A percentile compares a stretch with the other conserved stretches of the same genome.
phyloP scores from a whole-genome alignment of 441 rosid species.

The Populus hybrid region DNA sequence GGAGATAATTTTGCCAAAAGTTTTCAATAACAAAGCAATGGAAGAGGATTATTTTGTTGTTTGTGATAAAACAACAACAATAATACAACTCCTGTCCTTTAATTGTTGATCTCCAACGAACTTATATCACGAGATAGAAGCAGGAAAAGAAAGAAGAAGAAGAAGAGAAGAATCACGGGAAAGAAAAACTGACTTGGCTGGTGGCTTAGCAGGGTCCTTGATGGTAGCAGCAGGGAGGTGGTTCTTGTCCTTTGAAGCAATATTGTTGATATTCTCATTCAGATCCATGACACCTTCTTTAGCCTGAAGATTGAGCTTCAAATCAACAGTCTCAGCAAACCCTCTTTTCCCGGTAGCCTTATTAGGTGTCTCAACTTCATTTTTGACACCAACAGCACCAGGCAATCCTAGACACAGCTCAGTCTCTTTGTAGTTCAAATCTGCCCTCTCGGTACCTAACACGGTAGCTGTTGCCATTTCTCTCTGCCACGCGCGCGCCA shows the following conservation, averaged over 20 bases:
- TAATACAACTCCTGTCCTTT: neutral
- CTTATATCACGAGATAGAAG: neutral
- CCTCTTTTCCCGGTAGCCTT: slow-evolving; percentile 69
- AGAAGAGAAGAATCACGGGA: neutral
- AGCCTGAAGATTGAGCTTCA: slow-evolving; percentile 72
- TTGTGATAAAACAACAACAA: neutral
- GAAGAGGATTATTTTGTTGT: neutral
- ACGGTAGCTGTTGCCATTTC: slow-evolving; percentile 23
- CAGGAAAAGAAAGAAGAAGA: neutral
- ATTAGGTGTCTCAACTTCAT: slow-evolving; percentile 38
- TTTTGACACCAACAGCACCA: slow-evolving; percentile 51
- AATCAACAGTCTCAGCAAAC: slow-evolving; percentile 76
- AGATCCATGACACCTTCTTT: slow-evolving; percentile 49
- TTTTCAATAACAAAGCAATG: neutral
- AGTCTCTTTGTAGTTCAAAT: slow-evolving; percentile 64
- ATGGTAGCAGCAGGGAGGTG: slow-evolving; percentile 29
- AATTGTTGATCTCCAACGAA: neutral
- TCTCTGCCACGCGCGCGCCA: slow-evolving; percentile 10
- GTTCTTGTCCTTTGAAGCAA: slow-evolving; percentile 30
- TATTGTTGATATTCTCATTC: slow-evolving; percentile 27
- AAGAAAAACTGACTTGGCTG: slow-evolving; percentile 56
- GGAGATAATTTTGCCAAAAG: neutral
- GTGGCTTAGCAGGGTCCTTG: slow-evolving; percentile 61
- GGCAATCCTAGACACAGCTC: slow-evolving; percentile 93
- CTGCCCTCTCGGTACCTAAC: slow-evolving; percentile 19